phyloP scores from a whole-genome alignment of 768 basidiomycete genomes.

The Lepiota venenata region DNA sequence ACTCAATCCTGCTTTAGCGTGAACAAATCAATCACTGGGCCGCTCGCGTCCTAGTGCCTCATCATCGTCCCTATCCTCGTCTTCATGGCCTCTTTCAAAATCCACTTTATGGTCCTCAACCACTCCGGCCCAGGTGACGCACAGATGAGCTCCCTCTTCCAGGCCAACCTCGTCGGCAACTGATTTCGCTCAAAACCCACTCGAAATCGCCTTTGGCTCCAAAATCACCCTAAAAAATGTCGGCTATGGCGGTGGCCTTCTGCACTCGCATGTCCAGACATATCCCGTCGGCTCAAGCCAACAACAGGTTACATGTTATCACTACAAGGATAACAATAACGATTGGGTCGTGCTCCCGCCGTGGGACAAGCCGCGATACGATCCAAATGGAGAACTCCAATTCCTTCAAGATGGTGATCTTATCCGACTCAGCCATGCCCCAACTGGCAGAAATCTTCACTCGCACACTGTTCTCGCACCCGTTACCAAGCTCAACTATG shows the following conservation, averaged over 20 bases:
- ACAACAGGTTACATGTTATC: constrained; percentile 98
- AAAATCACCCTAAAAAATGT: constrained; percentile 94
- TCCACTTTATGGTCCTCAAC: constrained; percentile 93
- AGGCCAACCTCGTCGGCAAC: constrained; percentile 92
- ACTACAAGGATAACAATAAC: constrained; percentile 99
- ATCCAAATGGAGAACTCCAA: constrained; percentile 62
- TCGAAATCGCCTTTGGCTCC: constrained; percentile 90
- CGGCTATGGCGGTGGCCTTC: constrained; percentile 94
- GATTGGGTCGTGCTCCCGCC: constrained; percentile 78
- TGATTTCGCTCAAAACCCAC: constrained; percentile 89
- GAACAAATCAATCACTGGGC: constrained; percentile 91
- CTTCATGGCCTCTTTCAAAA: constrained; percentile 93
- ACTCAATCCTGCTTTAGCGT: constrained; percentile 42
- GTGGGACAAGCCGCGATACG: constrained; percentile 72
- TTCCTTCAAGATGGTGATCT: constrained; percentile 76
- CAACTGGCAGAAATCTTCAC: constrained; percentile 90
- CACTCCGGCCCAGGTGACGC: constrained; percentile 96
- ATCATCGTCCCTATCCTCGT: constrained; percentile 89
- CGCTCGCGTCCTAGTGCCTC: constrained; percentile 78
- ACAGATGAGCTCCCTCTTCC: constrained; percentile 98
- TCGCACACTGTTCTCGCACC: constrained; percentile 89
- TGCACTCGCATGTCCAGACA: constrained; percentile 97
- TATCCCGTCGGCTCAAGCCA: constrained; percentile 90
- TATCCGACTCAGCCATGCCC: constrained; percentile 75
- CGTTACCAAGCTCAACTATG: constrained; percentile 82